phyloP scores from a whole-genome alignment of 2,329 filamentous ascomycete species.

The Sarocladium kiliense region DNA sequence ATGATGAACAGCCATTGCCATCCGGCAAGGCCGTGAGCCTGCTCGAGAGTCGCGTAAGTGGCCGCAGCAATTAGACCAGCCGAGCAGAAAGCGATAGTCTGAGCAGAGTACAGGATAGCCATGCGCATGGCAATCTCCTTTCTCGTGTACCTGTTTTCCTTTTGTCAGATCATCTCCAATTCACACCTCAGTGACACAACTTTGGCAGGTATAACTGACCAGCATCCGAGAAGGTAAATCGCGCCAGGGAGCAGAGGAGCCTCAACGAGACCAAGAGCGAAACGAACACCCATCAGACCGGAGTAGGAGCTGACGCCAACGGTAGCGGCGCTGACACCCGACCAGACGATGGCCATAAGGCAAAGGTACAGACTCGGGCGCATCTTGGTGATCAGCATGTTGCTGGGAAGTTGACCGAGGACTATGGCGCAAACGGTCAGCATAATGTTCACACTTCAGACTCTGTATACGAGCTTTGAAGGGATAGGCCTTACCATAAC shows the following conservation, averaged over 20 bases:
- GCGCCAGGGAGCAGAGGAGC: constrained; percentile 12
- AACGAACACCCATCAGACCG: constrained; percentile 13
- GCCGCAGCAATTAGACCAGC: constrained; percentile 20
- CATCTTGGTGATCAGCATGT: constrained; percentile 11
- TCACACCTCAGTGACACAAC: no score
- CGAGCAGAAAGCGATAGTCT: constrained; percentile 17
- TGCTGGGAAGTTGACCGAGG: constrained; percentile 14
- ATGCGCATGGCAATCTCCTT: constrained; percentile 20
- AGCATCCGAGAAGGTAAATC: background rate
- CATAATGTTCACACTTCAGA: no score
- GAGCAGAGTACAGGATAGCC: constrained; percentile 19
- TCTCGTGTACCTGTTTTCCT: constrained; percentile 17
- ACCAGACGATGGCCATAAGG: constrained; percentile 16
- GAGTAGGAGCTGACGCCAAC: constrained; percentile 13
- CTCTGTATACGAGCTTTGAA: no score
- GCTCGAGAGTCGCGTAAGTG: constrained; percentile 16
- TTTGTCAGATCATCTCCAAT: background rate
- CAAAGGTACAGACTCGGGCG: constrained; percentile 17
- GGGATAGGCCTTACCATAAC: constrained; percentile 7
- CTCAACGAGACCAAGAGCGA: constrained; percentile 18
- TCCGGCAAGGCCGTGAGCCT: constrained; percentile 23
- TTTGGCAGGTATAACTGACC: background rate
- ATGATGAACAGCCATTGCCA: constrained; percentile 39
- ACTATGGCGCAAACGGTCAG: constrained; percentile 4
- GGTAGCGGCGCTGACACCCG: constrained; percentile 16